Conservation (phyloP, 148 eudicot genomes). For the Fagopyrum esculentum region DNA sequence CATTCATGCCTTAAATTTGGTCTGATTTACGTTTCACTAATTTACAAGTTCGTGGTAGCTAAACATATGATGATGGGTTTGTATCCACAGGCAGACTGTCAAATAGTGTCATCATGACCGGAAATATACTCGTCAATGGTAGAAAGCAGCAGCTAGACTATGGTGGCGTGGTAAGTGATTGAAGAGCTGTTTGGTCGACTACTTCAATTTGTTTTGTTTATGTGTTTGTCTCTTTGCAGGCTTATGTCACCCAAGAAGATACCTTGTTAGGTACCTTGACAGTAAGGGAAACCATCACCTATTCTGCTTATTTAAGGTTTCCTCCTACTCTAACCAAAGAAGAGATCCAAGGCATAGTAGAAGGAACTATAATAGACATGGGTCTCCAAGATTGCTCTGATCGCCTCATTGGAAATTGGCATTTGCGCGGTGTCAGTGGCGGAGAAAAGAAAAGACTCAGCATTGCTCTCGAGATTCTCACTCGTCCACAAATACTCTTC, state of each 20-base stretch:
- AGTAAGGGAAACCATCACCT: conserved; percentile 56
- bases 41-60: too few relatives aligned
- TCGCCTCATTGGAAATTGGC: conserved; percentile 65
- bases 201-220: not conserved
- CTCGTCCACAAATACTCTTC: conserved; percentile 59
- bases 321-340: conserved; percentile 42
- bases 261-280: conserved; percentile 62
- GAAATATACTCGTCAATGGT: conserved; percentile 41
- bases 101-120: conserved; percentile 39
- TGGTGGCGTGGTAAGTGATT: conserved; percentile 36
- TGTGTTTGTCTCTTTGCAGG: conserved; percentile 31
- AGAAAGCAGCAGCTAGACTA: conserved; percentile 30
- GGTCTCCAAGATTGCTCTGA: conserved; percentile 83
- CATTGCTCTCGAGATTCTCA: conserved; percentile 70
- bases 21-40: too few relatives aligned
- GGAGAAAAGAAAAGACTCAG: conserved; percentile 79
- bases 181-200: not conserved
- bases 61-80: too few relatives aligned
- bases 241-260: conserved; percentile 82
- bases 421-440: conserved; percentile 72
- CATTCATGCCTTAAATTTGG: not conserved
- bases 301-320: conserved; percentile 72
- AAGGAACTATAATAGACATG: conserved; percentile 65
- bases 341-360: conserved; percentile 43
- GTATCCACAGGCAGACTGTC: conserved; percentile 31